A percentile compares a stretch with the other conserved stretches of the same genome.
Conservation (phyloP, 257 asterid genomes). For the Jaltomata sinuosa region DNA sequence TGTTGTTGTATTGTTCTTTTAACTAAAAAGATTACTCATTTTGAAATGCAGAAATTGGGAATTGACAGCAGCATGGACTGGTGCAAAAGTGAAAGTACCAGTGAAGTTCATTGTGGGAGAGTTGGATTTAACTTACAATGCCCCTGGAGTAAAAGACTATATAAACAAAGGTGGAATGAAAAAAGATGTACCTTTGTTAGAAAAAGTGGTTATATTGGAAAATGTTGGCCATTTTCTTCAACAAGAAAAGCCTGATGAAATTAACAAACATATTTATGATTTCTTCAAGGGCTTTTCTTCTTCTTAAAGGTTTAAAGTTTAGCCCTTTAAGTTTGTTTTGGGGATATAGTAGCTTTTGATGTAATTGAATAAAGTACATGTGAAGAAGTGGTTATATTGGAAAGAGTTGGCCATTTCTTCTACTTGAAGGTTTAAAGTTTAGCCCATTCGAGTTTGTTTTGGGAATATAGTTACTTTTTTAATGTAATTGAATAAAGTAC, state of each 20-base stretch:
- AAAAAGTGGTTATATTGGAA: conserved; percentile 29
- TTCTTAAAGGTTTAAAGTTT: neutral
- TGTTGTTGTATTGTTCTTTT: neutral
- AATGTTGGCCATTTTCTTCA: conserved; percentile 32
- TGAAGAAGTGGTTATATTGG: conserved; percentile 18
- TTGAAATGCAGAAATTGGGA: conserved; percentile 37
- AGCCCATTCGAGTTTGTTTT: neutral
- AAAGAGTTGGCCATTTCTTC: conserved; percentile 27
- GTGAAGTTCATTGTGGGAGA: conserved; percentile 41
- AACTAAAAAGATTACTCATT: neutral
- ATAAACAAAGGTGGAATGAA: conserved; percentile 20
- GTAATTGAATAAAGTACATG: neutral
- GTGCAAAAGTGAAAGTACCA: conserved; percentile 27
- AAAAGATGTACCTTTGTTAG: conserved; percentile 23
- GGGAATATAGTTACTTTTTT: neutral
- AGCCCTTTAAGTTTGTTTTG: neutral
- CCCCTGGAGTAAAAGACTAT: conserved; percentile 32
- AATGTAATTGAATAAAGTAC: neutral
- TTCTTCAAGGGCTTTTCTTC: conserved; percentile 11
- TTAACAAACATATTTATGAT: conserved; percentile 20
- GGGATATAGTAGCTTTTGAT: neutral
- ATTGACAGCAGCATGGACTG: conserved; percentile 45
- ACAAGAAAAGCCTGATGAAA: conserved; percentile 23
- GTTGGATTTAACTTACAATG: conserved; percentile 21
- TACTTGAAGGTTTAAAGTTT: neutral